Base-by-base conservation (phyloP, 495 filamentous ascomycete genomes). In the Jackrogersella multiformis region DNA sequence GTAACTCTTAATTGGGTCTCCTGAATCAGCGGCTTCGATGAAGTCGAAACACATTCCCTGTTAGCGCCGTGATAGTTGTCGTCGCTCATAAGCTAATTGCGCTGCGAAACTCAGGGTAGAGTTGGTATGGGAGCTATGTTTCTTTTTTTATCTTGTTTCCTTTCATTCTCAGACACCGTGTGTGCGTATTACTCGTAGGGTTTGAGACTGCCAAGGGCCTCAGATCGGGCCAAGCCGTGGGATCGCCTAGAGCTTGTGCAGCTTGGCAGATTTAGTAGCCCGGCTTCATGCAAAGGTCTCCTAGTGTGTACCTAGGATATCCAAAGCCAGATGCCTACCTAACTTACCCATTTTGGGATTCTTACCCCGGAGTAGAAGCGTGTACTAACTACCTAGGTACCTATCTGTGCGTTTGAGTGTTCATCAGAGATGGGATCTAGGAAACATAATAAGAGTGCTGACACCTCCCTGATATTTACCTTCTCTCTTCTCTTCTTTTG, bases 11-110 rank as follows among this genome's bases (percentile, higher is more conserved):
- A 24, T n/a, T 4, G 16, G 3, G 9, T 49, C 30, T 34, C 56
- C 51, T 61, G 42, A 61, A 56, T 67, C 56, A 52, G 61, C 18
- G 35, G 12, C 28, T 36, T 16, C 26, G 42, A 51, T 26, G 4
- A 57, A 23, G 52, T 67, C 51, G 64, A 67, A 67, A 67, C 64
- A 56, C 24, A 8, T 18, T 42, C 44, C 42, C 26, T 36, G 46
- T 44, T 53, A 36, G 23, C 53, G 53, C 15, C 44, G 53, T 55
- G 55, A 46, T 10, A 59, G 24, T 54, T 15, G 21, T 66, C 28
- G 28, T 8, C 24, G 9, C 10, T 34, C 2, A 26, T 41, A 24
- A 53, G 56, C 48, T 53, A 36, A 8, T 30, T 30, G 36, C 54
- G 28, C 24, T 48, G 34, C 53, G 61, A 34, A 38, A 56, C 15